A percentile compares a stretch with the other conserved stretches of the same genome.
phyloP scores from a whole-genome alignment of 2,329 filamentous ascomycete species.

The Pestalotiopsis fici region DNA sequence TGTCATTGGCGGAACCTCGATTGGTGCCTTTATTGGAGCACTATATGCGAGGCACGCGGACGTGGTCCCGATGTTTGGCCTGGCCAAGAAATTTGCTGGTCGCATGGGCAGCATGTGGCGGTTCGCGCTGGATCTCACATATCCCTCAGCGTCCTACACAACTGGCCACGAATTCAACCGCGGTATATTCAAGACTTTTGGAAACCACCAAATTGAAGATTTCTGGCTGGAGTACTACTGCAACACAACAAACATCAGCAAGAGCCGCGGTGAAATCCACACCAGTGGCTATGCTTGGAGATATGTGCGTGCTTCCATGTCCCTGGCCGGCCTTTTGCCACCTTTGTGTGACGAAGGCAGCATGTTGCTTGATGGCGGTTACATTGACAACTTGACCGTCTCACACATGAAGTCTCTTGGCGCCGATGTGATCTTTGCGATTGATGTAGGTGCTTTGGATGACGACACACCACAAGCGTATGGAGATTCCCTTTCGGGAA shows the following conservation, averaged over 20 bases:
- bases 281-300: constrained; percentile 97
- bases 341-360: constrained; percentile 95
- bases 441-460: constrained; percentile 91
- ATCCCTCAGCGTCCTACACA: constrained; percentile 94
- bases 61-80: constrained; percentile 93
- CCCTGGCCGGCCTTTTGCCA: constrained; percentile 86
- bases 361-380: constrained; percentile 95
- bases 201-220: constrained; percentile 95
- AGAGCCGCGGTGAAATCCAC: constrained; percentile 88
- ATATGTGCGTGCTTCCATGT: constrained; percentile 96
- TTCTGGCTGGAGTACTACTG: constrained; percentile 99
- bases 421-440: constrained; percentile 90
- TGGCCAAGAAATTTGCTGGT: constrained; percentile 95
- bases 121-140: constrained; percentile 94
- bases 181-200: constrained; percentile 98
- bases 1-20: constrained; percentile 92
- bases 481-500: constrained; percentile 89
- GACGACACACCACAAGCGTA: constrained; percentile 91
- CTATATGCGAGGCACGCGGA: constrained; percentile 96
- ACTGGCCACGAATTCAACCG: constrained; percentile 99
- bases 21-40: constrained; percentile 92
- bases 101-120: constrained; percentile 99
- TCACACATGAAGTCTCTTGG: constrained; percentile 95
- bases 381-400: constrained; percentile 95
- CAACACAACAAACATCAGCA: constrained; percentile 98